Percentiles rank a stretch among this genome's conserved stretches.
phyloP scores from a whole-genome alignment of 352 stramenopile genomes.

The Blastocystis sp. region DNA sequence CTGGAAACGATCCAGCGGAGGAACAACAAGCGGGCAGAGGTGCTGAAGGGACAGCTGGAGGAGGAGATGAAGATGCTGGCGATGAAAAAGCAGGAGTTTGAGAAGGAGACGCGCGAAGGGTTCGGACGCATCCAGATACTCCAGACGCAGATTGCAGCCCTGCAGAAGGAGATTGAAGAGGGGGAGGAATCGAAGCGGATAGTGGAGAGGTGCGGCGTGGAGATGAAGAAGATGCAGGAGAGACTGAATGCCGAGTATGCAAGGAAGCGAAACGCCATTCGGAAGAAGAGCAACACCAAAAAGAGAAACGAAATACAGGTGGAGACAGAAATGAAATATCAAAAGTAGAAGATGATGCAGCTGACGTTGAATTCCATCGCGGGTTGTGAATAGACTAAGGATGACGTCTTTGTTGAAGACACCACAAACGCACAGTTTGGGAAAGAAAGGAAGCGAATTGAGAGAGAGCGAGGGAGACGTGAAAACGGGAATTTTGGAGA shows the following conservation, averaged over 20 bases:
- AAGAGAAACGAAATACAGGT: slow-evolving; percentile 61
- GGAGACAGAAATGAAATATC: not conserved
- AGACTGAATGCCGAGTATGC: slow-evolving; percentile 17
- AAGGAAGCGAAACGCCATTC: slow-evolving; percentile 18
- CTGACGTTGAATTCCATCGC: slow-evolving; percentile 33
- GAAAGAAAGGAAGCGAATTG: not conserved
- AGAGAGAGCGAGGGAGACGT: not conserved
- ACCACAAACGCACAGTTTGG: not conserved
- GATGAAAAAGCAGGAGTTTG: not conserved
- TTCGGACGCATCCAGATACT: not conserved
- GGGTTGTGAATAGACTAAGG: slow-evolving; percentile 1
- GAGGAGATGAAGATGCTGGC: slow-evolving; percentile 7
- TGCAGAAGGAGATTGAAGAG: slow-evolving; percentile 1
- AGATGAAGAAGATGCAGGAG: slow-evolving; percentile 53
- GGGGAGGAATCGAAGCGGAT: not conserved
- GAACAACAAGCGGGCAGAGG: not conserved
- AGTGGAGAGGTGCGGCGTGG: not conserved
- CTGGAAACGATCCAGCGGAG: slow-evolving; percentile 5
- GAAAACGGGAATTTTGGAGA: not conserved
- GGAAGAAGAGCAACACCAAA: slow-evolving; percentile 26
- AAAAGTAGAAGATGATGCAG: slow-evolving; percentile 57
- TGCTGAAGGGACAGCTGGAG: slow-evolving; percentile 4
- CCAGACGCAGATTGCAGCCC: not conserved
- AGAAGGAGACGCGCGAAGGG: slow-evolving; percentile 18
- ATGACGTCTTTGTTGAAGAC: not conserved